Evolutionary conservation across 306 rosid genomes (phyloP).

Genomic region (Alnus glutinosa): DNA sequence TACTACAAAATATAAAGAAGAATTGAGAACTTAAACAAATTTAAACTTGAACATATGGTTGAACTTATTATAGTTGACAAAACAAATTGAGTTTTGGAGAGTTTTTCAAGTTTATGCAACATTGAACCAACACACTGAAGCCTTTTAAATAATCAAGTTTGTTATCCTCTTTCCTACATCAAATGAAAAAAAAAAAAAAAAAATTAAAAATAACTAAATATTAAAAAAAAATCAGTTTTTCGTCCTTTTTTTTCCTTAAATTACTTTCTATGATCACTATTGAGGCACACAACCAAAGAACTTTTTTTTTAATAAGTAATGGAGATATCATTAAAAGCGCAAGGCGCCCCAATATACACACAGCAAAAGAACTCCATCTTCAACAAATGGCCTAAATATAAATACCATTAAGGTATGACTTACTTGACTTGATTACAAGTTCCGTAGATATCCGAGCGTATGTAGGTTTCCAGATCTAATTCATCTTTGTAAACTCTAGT

Average conservation of each 20-base stretch:
- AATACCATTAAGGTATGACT: slow-evolving; percentile 24
- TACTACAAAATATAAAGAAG: neutral
- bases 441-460: slow-evolving; percentile 76
- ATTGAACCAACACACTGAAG: neutral
- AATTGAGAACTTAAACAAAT: neutral
- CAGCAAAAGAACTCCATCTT: slow-evolving; percentile 13
- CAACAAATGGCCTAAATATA: slow-evolving; percentile 15
- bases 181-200: no score
- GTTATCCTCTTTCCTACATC: neutral
- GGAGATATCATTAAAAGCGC: no score
- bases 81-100: neutral
- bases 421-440: slow-evolving; percentile 63
- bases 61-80: neutral
- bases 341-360: neutral
- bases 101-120: neutral
- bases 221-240: neutral
- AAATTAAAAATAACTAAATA: no score
- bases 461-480: slow-evolving; percentile 75
- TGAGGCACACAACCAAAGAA: slow-evolving; percentile 16
- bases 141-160: neutral
- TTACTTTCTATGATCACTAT: neutral
- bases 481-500: slow-evolving; percentile 79
- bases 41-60: neutral
- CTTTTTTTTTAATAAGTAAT: neutral
- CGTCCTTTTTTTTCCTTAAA: neutral